Percentiles rank a stretch among this genome's conserved stretches.
Conservation (phyloP, 805 yeast species). For the Starmerella bombicola region DNA sequence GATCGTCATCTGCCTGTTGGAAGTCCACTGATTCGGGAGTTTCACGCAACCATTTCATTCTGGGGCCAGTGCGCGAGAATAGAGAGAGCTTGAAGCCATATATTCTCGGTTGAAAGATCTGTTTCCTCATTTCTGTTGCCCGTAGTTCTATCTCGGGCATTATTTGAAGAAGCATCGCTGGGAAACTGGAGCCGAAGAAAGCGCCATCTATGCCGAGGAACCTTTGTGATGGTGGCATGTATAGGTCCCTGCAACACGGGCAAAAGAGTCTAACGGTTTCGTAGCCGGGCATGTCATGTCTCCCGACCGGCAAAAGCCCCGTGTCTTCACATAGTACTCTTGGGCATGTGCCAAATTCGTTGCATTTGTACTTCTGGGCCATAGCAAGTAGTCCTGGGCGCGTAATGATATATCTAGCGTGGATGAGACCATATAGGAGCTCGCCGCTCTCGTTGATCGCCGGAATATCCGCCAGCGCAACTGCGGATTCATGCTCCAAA, state of each 20-base stretch:
- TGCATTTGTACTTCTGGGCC: constrained; percentile 84
- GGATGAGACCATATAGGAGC: constrained; percentile 82
- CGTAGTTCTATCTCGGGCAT: constrained; percentile 82
- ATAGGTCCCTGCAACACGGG: constrained; percentile 87
- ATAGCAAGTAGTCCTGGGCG: constrained; percentile 73
- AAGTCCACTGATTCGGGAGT: constrained; percentile 47
- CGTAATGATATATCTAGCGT: constrained; percentile 79
- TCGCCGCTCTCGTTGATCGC: constrained; percentile 83
- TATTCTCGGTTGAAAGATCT: constrained; percentile 48
- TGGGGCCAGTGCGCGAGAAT: constrained; percentile 66
- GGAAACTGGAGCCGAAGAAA: constrained; percentile 90
- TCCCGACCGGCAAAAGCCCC: constrained; percentile 82
- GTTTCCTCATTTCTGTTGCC: constrained; percentile 46
- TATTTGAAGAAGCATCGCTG: constrained; percentile 81
- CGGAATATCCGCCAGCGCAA: constrained; percentile 55
- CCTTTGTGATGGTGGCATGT: constrained; percentile 75
- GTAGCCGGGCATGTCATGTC: constrained; percentile 79
- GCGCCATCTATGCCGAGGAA: constrained; percentile 90
- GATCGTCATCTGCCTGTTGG: constrained; percentile 42
- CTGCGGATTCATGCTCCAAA: constrained; percentile 47
- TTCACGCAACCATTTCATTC: constrained; percentile 90
- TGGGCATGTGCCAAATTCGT: constrained; percentile 86
- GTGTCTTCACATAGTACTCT: constrained; percentile 80
- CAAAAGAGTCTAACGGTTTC: constrained; percentile 88
- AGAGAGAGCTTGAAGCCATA: constrained; percentile 82